Percentiles rank a stretch among this genome's conserved stretches.
phyloP scores from a whole-genome alignment of 2,329 filamentous ascomycete species.

The Hypoxylon sp. region DNA sequence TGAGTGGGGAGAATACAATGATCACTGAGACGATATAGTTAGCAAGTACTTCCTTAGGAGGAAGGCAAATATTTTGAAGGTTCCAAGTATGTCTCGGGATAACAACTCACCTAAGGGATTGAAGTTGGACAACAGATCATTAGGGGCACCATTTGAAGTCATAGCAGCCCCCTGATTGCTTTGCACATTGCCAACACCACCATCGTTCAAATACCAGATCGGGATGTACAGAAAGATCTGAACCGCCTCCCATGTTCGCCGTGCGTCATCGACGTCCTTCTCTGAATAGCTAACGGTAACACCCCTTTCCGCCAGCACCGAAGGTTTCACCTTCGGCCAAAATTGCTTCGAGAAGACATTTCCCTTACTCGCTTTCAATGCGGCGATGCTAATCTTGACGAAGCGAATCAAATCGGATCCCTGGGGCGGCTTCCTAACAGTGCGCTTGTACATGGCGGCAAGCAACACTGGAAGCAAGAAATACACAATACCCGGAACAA shows the following conservation, averaged over 20 bases:
- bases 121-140: slow-evolving; percentile 73
- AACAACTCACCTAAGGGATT: slow-evolving; percentile 62
- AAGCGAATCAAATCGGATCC: slow-evolving; percentile 77
- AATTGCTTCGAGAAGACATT: slow-evolving; percentile 69
- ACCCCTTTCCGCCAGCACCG: slow-evolving; percentile 62
- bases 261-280: slow-evolving; percentile 76
- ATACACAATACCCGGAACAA: slow-evolving; percentile 64
- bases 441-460: slow-evolving; percentile 69
- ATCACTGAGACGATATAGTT: slow-evolving; percentile 57
- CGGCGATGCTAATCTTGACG: slow-evolving; percentile 67
- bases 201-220: slow-evolving; percentile 59
- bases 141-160: slow-evolving; percentile 66
- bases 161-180: slow-evolving; percentile 61
- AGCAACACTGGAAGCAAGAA: slow-evolving; percentile 71
- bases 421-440: slow-evolving; percentile 69
- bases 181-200: slow-evolving; percentile 56
- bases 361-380: slow-evolving; percentile 64
- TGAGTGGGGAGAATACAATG: slow-evolving; percentile 69
- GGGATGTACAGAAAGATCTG: slow-evolving; percentile 61
- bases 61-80: not conserved
- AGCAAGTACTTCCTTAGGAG: not conserved
- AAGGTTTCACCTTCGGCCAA: slow-evolving; percentile 73
- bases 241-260: slow-evolving; percentile 63
- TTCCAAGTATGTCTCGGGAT: too few relatives aligned
- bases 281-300: slow-evolving; percentile 73